Evolutionary conservation across 306 rosid species (phyloP).

Genomic region (Prunus davidiana): DNA sequence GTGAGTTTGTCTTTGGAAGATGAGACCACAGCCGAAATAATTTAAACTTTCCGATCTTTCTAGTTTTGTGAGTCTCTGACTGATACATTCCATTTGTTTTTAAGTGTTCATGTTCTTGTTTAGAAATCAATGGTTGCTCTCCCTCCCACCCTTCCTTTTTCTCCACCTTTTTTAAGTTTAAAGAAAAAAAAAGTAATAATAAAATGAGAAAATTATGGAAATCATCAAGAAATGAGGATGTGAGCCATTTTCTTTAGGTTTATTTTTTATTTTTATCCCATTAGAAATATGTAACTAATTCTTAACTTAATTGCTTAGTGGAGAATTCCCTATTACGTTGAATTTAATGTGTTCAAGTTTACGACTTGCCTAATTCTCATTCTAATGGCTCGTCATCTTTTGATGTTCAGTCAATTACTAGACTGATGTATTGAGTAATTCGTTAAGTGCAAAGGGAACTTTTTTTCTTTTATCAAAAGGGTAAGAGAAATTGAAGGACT

Average conservation of each 20-base stretch:
- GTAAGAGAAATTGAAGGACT: too few species aligned
- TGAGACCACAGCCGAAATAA: neutral
- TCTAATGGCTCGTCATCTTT: too few species aligned
- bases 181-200: neutral
- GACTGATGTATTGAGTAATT: too few species aligned
- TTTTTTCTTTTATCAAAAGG: too few species aligned
- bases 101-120: neutral
- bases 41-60: neutral
- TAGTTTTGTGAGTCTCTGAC: too few species aligned
- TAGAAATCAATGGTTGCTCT: neutral
- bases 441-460: too few species aligned
- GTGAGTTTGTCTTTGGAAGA: slow-evolving; percentile 3
- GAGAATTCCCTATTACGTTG: neutral
- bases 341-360: too few species aligned
- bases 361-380: neutral
- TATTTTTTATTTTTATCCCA: too few species aligned
- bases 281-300: too few species aligned
- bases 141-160: neutral
- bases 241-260: neutral
- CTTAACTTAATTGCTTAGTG: too few species aligned
- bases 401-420: too few species aligned
- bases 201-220: neutral
- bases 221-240: neutral
- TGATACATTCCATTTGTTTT: neutral
- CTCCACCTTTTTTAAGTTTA: neutral